Evolutionary conservation across 2,329 filamentous ascomycete species (phyloP).

Genomic region (Diaporthe capsici): DNA sequence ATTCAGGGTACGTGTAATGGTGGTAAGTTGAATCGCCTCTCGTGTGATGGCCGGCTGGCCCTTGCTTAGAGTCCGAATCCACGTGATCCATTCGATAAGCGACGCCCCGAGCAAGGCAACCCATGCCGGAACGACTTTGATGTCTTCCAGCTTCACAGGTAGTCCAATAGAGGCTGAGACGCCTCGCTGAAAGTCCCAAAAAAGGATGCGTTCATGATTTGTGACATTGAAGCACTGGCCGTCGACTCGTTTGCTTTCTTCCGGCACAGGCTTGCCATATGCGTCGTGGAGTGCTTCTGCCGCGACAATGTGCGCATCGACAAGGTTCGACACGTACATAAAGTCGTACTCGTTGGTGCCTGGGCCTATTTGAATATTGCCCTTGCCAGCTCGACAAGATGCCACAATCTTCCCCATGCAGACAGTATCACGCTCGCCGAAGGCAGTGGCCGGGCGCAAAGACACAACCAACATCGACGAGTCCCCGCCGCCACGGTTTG

Average conservation of each 20-base stretch:
- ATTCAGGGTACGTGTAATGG: background rate
- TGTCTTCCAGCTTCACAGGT: background rate
- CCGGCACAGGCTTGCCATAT: background rate
- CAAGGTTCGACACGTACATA: constrained; percentile 2
- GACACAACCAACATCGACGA: background rate
- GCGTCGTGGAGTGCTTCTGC: background rate
- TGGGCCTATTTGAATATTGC: background rate
- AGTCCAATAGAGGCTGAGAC: background rate
- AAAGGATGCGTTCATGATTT: background rate
- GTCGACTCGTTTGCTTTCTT: background rate
- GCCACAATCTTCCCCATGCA: background rate
- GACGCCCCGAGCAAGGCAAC: background rate
- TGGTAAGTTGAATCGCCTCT: background rate
- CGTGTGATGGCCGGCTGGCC: background rate
- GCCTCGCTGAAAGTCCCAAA: background rate
- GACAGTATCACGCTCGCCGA: background rate
- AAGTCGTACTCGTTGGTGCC: background rate
- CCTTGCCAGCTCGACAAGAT: background rate
- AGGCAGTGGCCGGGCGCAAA: background rate
- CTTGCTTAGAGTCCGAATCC: background rate
- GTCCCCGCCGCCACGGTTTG: background rate
- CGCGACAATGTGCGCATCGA: background rate
- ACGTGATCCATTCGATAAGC: background rate
- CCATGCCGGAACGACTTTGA: background rate
- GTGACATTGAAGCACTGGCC: constrained; percentile 1